A percentile compares a stretch with the other conserved stretches of the same genome.
These are phyloP conservation scores for Mucor piriformis DNA, from an alignment of 371 early-diverging fungal genomes.

Conservation along the genomic window DNA sequence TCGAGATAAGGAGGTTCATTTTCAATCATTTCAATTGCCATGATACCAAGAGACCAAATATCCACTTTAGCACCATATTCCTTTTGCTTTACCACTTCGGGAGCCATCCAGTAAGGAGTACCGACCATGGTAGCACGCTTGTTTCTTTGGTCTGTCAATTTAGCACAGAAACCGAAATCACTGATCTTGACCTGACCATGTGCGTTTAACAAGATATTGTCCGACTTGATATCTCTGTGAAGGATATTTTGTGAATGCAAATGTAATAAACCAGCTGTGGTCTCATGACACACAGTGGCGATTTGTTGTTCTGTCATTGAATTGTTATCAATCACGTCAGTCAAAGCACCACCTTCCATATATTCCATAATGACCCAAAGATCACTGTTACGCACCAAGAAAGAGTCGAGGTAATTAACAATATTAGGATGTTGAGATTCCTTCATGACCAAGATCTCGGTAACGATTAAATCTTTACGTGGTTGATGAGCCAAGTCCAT, in stretches of 20 bases:
- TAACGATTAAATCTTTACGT: conserved; percentile 93
- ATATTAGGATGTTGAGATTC: conserved; percentile 95
- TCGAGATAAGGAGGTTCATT: conserved; percentile 97
- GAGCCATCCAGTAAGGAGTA: conserved; percentile 95
- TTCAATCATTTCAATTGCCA: conserved; percentile 98
- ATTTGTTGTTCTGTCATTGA: conserved; percentile 90
- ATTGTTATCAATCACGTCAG: conserved; percentile 94
- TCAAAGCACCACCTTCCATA: conserved; percentile 97
- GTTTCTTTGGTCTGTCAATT: conserved; percentile 80
- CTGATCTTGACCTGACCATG: conserved; percentile 88
- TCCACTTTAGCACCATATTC: conserved; percentile 91
- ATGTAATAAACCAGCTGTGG: conserved; percentile 86
- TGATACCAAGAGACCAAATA: conserved; percentile 93
- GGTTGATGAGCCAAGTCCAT: conserved; percentile 95
- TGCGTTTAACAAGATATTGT: conserved; percentile 87
- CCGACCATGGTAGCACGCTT: conserved; percentile 98
- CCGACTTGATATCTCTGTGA: conserved; percentile 97
- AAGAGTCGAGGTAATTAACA: conserved; percentile 93
- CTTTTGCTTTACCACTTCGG: conserved; percentile 90
- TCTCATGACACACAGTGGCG: conserved; percentile 88
- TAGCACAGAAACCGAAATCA: conserved; percentile 97
- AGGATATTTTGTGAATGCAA: conserved; percentile 91
- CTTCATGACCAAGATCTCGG: conserved; percentile 96
- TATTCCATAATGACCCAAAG: conserved; percentile 99
- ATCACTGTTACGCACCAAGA: conserved; percentile 79